Evolutionary conservation across 2,329 filamentous ascomycete species (phyloP).

Genomic region (Pseudocercospora pini-densiflorae): DNA sequence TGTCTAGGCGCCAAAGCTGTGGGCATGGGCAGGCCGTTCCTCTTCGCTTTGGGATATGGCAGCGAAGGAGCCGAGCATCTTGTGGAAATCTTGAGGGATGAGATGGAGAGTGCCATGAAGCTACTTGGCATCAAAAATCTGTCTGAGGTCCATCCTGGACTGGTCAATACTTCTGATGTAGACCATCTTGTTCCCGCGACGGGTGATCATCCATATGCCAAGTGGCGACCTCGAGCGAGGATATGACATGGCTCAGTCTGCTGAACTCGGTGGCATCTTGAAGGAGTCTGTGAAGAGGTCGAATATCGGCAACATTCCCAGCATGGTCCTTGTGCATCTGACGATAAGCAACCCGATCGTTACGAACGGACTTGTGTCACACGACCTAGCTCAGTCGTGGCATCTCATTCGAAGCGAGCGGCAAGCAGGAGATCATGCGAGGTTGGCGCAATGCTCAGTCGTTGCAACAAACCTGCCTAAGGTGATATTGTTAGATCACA

Average conservation of each 20-base stretch:
- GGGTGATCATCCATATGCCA: constrained; percentile 24
- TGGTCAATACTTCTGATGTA: constrained; percentile 57
- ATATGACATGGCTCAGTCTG: not conserved
- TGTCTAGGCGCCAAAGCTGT: constrained; percentile 66
- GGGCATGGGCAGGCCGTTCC: constrained; percentile 63
- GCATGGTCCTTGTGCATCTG: not conserved
- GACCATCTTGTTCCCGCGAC: constrained; percentile 52
- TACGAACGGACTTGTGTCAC: too few species aligned
- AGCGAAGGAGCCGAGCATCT: constrained; percentile 52
- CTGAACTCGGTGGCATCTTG: too few species aligned
- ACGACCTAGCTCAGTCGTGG: not conserved
- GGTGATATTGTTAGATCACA: too few species aligned
- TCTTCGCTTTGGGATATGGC: constrained; percentile 65
- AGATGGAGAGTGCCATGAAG: constrained; percentile 67
- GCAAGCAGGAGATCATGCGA: too few species aligned
- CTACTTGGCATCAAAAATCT: constrained; percentile 65
- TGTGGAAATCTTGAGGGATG: constrained; percentile 51
- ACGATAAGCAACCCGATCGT: not conserved
- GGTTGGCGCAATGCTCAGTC: too few species aligned
- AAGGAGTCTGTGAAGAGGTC: too few species aligned
- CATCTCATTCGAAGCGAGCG: too few species aligned
- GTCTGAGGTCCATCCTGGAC: constrained; percentile 62
- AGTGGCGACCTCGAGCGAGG: constrained; percentile 25
- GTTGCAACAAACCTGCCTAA: too few species aligned
- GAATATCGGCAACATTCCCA: too few species aligned